Conservation (phyloP, 441 rosid genomes). For the Mallotus japonicus region DNA sequence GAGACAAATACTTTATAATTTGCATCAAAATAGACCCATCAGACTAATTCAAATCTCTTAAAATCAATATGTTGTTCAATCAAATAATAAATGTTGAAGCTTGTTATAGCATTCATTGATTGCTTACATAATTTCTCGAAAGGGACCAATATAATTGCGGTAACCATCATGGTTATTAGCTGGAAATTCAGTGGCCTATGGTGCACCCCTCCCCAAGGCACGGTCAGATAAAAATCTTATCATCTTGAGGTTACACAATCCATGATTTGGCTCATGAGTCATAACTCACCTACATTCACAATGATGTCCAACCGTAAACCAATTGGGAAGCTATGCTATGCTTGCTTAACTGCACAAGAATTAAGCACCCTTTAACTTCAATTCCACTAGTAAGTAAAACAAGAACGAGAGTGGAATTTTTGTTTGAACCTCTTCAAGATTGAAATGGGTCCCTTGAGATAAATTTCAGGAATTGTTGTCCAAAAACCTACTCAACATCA, state of each 20-base stretch:
- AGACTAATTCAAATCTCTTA: too few species aligned
- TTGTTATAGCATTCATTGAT: background rate
- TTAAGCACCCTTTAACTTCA: background rate
- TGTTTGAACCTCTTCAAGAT: background rate
- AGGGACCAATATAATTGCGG: background rate
- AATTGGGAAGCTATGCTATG: background rate
- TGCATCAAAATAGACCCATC: too few species aligned
- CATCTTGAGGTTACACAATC: background rate
- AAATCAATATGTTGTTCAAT: too few species aligned
- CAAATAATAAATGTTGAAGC: too few species aligned
- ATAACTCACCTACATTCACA: background rate
- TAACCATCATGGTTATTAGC: background rate
- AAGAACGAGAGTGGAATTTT: background rate
- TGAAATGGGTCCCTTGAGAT: constrained; percentile 11
- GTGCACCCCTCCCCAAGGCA: background rate
- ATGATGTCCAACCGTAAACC: background rate
- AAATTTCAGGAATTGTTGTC: background rate
- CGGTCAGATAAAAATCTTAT: too few species aligned
- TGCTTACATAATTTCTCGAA: background rate
- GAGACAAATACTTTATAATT: too few species aligned
- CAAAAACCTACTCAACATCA: constrained; percentile 13
- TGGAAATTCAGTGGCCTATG: background rate
- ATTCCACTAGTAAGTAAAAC: background rate
- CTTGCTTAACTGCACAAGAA: background rate
- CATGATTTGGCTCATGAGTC: background rate